These are phyloP conservation scores for Mycena sanguinolenta DNA, from an alignment of 768 basidiomycete species.

Conservation along the genomic window DNA sequence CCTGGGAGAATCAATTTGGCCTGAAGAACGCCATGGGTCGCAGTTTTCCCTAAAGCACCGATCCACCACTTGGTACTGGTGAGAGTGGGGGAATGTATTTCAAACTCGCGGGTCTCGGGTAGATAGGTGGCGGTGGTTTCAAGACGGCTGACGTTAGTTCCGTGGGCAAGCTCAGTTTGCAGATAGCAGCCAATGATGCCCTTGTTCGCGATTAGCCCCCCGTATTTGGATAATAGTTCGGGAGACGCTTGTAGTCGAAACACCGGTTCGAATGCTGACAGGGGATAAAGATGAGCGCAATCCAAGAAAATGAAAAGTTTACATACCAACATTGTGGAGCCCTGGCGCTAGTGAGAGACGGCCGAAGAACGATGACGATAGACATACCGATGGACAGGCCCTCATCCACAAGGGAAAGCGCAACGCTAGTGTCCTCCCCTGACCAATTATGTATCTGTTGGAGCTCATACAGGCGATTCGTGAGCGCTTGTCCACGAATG, in stretches of 20 bases:
- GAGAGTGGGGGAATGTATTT: conserved; percentile 80
- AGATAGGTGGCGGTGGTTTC: conserved; percentile 86
- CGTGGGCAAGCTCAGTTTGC: conserved; percentile 86
- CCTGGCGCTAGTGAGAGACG: background rate
- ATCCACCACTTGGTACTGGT: conserved; percentile 90
- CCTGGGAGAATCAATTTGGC: conserved; percentile 78
- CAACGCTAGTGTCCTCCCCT: conserved; percentile 58
- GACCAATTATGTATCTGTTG: conserved; percentile 68
- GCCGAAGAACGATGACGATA: conserved; percentile 28
- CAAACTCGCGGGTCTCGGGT: conserved; percentile 76
- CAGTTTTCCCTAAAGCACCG: conserved; percentile 77
- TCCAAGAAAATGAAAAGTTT: conserved; percentile 11
- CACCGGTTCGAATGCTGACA: conserved; percentile 75
- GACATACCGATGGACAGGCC: conserved; percentile 59
- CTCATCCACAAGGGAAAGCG: conserved; percentile 66
- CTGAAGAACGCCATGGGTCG: conserved; percentile 83
- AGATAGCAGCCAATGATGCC: conserved; percentile 81
- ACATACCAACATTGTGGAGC: conserved; percentile 54
- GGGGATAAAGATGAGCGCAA: background rate
- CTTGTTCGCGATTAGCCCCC: conserved; percentile 60
- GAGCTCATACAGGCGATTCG: conserved; percentile 72
- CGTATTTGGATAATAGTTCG: conserved; percentile 66
- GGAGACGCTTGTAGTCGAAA: conserved; percentile 72
- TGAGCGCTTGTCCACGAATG: conserved; percentile 65
- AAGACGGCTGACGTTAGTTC: conserved; percentile 74